Conservation (phyloP, 768 basidiomycete genomes). For the Gloeostereum incarnatum region DNA sequence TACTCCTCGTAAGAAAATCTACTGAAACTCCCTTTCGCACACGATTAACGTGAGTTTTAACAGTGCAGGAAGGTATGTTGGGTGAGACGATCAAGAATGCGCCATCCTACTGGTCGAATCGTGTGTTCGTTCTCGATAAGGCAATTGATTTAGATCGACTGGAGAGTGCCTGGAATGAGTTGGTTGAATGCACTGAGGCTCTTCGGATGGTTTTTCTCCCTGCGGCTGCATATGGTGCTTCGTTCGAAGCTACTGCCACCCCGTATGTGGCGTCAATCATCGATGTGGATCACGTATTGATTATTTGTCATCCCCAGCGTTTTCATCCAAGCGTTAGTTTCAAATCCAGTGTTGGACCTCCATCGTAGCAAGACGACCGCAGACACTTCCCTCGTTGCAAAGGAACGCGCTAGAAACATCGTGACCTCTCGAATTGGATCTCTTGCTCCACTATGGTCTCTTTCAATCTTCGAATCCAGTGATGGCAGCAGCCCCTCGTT, state of each 20-base stretch:
- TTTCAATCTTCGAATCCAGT: constrained; percentile 18
- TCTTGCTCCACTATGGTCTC: constrained; percentile 16
- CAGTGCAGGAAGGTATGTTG: constrained; percentile 6
- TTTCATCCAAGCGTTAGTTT: constrained; percentile 11
- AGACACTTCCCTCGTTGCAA: constrained; percentile 11
- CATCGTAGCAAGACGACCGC: no score
- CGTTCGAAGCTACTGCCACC: no score
- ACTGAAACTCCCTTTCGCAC: background rate
- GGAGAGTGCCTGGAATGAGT: constrained; percentile 24
- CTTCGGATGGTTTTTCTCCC: constrained; percentile 42
- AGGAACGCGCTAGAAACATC: constrained; percentile 9
- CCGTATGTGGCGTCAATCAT: constrained; percentile 23
- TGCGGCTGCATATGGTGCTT: constrained; percentile 19
- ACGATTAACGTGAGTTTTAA: background rate
- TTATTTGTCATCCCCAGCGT: constrained; percentile 11
- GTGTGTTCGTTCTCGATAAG: constrained; percentile 1
- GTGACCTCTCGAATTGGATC: constrained; percentile 12
- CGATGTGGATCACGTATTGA: constrained; percentile 21
- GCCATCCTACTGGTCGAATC: constrained; percentile 4
- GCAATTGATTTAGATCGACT: constrained; percentile 18
- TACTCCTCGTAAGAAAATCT: constrained; percentile 3
- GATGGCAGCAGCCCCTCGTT: constrained; percentile 7
- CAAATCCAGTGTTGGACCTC: no score
- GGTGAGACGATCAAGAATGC: constrained; percentile 4
- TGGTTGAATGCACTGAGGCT: constrained; percentile 23